phyloP scores from a whole-genome alignment of 805 yeast genomes.

The Grigorovia jiainica region DNA sequence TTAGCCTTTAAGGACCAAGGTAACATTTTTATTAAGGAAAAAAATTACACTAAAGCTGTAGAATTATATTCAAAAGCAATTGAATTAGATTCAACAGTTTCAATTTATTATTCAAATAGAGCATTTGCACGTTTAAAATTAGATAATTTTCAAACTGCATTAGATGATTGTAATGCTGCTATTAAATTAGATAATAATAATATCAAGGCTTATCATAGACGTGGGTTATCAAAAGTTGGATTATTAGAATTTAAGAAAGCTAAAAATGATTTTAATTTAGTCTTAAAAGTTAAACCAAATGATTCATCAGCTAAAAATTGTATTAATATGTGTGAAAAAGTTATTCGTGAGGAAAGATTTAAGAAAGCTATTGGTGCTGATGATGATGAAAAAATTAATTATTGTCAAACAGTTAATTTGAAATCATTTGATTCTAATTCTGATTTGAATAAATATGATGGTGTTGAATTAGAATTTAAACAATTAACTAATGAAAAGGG shows the following conservation, averaged over 20 bases:
- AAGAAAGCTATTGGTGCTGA: slow-evolving; percentile 78
- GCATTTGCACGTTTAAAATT: slow-evolving; percentile 83
- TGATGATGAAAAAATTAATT: slow-evolving; percentile 29
- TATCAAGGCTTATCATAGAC: slow-evolving; percentile 74
- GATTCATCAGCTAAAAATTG: slow-evolving; percentile 61
- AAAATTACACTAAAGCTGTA: slow-evolving; percentile 56
- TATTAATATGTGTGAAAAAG: slow-evolving; percentile 50
- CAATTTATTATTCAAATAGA: slow-evolving; percentile 70
- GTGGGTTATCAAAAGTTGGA: slow-evolving; percentile 76
- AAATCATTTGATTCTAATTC: slow-evolving; percentile 26
- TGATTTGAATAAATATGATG: slow-evolving; percentile 23
- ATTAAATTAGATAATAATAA: slow-evolving; percentile 56
- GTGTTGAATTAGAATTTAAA: slow-evolving; percentile 21
- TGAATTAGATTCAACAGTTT: slow-evolving; percentile 45
- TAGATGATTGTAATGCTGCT: slow-evolving; percentile 68
- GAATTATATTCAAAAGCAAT: slow-evolving; percentile 68
- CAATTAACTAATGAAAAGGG: slow-evolving; percentile 22
- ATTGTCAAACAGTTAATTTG: slow-evolving; percentile 22
- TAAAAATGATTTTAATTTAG: slow-evolving; percentile 53
- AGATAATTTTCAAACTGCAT: slow-evolving; percentile 81
- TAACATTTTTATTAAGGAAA: slow-evolving; percentile 58
- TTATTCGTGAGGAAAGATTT: slow-evolving; percentile 66
- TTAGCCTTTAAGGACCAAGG: slow-evolving; percentile 57
- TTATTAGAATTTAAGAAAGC: slow-evolving; percentile 70
- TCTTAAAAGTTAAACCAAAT: slow-evolving; percentile 52